Base-by-base conservation (phyloP, 495 filamentous ascomycete genomes). In the Penicillium verhagenii region DNA sequence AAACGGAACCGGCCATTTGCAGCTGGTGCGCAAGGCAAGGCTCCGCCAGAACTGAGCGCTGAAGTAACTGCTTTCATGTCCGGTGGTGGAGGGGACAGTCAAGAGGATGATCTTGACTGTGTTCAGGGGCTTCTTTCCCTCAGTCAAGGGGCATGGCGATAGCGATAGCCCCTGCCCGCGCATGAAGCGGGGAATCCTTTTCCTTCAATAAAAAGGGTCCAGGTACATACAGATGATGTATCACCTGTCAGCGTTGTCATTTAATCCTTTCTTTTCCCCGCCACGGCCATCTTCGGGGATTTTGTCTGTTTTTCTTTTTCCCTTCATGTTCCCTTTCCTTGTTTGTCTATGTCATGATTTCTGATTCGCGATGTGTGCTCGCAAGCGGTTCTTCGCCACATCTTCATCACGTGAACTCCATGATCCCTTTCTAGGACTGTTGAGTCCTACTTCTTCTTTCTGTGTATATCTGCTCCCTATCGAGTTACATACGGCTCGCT, bases 81-180 rank as follows among this genome's bases (percentile, higher is more conserved):
- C 54, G 75, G 81, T 35, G 76, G 77, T 10, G 68, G 79, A 18
- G 80, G 81, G 31, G 83, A 83, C 6, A 87, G 79, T 58, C 81
- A 78, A 54, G 82, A 82, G 63, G 82, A 82, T 55, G 88, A 93
- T 61, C 72, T 91, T 61, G 89, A 91, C 66, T 90, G 88, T 54
- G 82, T 93, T 24, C 89, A 91, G 52, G 86, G 86, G 26, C 70
- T 96, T 49, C 66, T 96, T 44, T 88, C 85, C 23, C 72, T 96
- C 50, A 92, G 84, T 54, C 79, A 86, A 65, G 84, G 83, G 38
- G 81, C 79, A 56, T 86, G 83, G 83, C 68, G 73, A 59, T 86
- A 60, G 31, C 21, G 16, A 35, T 35, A 7, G 26, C n/a, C 24
- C 14, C 11, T 21, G 19, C 33, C 20, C 31, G 28, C 42, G 14